Base-by-base conservation (phyloP, 106 monocot species). In the Dendrobium officinale region DNA sequence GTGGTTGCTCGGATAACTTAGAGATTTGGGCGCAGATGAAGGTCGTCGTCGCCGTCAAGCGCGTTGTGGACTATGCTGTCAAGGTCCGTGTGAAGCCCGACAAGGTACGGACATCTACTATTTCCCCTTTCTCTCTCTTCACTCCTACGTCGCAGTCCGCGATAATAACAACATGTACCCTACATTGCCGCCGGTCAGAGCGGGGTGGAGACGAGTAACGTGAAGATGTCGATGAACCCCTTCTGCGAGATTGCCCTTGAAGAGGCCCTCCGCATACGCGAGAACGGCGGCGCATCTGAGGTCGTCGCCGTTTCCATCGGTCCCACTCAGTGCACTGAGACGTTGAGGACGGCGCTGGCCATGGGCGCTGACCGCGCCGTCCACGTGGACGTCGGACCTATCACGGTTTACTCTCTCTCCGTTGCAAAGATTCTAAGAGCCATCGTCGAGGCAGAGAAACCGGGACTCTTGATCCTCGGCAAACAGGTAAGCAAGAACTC, bases 221-320 rank as follows among this genome's bases (percentile, higher is more conserved):
- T 95, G 27, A 99, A 99, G 89, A 99, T 99, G 98, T 99, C 98
- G 79, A 99, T 99, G 95, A 99, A 99, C 80, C 98, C 98, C 6
- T 99, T 99, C 87, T 99, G 95, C 85, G 98, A 99, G 89, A 99
- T 99, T 77, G 98, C 95, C n/a, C 68, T 99, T 48, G 98, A 99
- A 79, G 92, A 99, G 85, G 98, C 98, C 42, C 92, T 99, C 48
- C 87, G 95, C 76, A 84, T 95, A 74, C 78, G 84, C 26, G 95
- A 95, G 68, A 84, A 92, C 31, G 92, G 95, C 70, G 86, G 83
- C 81, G 95, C 92, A 44, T 68, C 89, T 24, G 95, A 98, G 88
- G 92, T 98, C 72, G 83, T 98, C 29, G 95, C 95, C 56, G 98
- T 95, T 81, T 92, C 98, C 75, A 80, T 95, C 9, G 98, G 98